Evolutionary conservation across 2,329 filamentous ascomycete species (phyloP), one percentile per base, ranked within the genome.

Genomic region (Talaromyces sp.): DNA sequence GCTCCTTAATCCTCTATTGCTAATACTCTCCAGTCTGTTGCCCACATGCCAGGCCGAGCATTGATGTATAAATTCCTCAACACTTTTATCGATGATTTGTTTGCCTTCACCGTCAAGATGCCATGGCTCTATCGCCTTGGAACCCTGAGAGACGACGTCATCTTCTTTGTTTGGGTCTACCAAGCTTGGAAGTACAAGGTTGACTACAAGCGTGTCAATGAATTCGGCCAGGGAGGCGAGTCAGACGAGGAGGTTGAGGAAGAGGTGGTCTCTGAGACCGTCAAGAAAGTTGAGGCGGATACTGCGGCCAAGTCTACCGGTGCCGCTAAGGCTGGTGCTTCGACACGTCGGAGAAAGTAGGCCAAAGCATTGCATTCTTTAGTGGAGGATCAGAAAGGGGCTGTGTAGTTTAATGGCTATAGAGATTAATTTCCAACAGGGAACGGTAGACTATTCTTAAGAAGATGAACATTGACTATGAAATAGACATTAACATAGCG

Each of bases 101-200:
- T 99, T 75, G 95, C 95, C 2, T 99, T 98, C 74, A 99, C 95
- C 45, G 97, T 99, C 83, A 98, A 98, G 82, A 99, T 99, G 95
- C 95, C 95, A 0, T 87, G 93, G 68, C 84, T 99, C 61, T 95
- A 99, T 79, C 88, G 95, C 17, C 83, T 99, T 60, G 93, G 95
- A 0, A 98, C 95, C 0, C 85, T 99, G 68, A 86, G 95, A 67
- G 95, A 99, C 76, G 95, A 99, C 74, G 85, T 99, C 69, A 98
- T 99, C 75, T 99, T 99, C 85, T 99, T 99, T 76, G 85, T 99
- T 66, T 99, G 97, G 81, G 72, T 99, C 3, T 99, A 99, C 80
- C 95, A 99, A 81, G 87, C 89, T 67, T 99, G 88, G 86, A 90
- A 90, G 63, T 99, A 99, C 83, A 92, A 90, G 80, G 85, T 95